Conservation (phyloP, 768 basidiomycete species). For the Pulveroboletus ravenelii region DNA sequence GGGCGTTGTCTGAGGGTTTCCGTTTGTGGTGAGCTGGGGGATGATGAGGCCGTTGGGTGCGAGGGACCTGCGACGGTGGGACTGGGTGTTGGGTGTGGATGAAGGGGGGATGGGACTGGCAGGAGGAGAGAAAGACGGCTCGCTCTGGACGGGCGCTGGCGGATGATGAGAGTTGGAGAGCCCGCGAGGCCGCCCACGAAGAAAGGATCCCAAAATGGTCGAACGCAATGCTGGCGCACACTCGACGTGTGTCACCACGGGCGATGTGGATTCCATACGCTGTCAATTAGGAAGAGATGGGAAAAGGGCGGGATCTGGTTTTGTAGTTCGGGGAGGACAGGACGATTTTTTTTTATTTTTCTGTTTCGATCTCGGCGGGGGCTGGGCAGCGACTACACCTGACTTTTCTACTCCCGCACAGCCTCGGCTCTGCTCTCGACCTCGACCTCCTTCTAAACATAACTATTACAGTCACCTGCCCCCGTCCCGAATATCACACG, state of each 20-base stretch:
- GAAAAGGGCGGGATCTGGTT: background rate
- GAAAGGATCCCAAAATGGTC: conserved; percentile 68
- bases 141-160: conserved; percentile 19
- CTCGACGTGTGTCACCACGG: conserved; percentile 17
- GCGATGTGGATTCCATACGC: conserved; percentile 11
- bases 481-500: no score
- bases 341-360: conserved; percentile 4
- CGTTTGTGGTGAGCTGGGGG: conserved; percentile 32
- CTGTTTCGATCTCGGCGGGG: conserved; percentile 15
- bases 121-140: conserved; percentile 41
- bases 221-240: conserved; percentile 38
- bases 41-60: conserved; percentile 34
- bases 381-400: conserved; percentile 2
- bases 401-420: conserved; percentile 1
- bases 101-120: conserved; percentile 35
- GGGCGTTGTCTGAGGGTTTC: conserved; percentile 21
- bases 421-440: background rate
- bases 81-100: conserved; percentile 11
- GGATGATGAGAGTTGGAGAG: conserved; percentile 51
- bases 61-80: conserved; percentile 38
- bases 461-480: no score
- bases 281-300: background rate
- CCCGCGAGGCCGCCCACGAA: conserved; percentile 66
- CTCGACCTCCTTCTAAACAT: no score
- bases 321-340: background rate